Evolutionary conservation across 2,329 filamentous ascomycete genomes (phyloP).

Genomic region (Gnomoniopsis smithogilvyi): DNA sequence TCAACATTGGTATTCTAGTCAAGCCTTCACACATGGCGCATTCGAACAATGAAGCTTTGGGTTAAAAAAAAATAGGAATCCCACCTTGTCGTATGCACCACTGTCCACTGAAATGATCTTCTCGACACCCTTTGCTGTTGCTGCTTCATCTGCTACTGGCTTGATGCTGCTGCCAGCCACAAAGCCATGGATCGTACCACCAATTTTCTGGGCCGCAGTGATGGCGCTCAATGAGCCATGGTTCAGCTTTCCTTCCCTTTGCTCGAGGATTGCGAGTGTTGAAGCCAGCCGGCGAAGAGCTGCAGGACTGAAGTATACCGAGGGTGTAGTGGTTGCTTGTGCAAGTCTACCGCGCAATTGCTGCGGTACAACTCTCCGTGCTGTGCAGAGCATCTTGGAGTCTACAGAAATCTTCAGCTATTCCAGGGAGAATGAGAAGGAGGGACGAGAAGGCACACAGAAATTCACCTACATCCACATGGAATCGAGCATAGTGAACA

Average conservation of each 20-base stretch:
- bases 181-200: constrained; percentile 82
- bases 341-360: constrained; percentile 14
- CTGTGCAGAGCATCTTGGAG: constrained; percentile 15
- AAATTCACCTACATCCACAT: background rate
- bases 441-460: background rate
- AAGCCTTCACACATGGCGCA: background rate
- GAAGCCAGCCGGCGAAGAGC: constrained; percentile 71
- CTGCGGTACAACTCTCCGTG: constrained; percentile 14
- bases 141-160: constrained; percentile 73
- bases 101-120: constrained; percentile 91
- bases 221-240: constrained; percentile 78
- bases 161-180: constrained; percentile 79
- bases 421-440: background rate
- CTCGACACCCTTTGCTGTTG: constrained; percentile 85
- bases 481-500: background rate
- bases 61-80: background rate
- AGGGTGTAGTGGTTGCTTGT: constrained; percentile 23
- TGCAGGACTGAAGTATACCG: constrained; percentile 41
- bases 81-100: constrained; percentile 84
- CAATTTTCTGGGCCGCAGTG: constrained; percentile 81
- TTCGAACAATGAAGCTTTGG: background rate
- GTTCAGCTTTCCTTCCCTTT: constrained; percentile 85
- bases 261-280: constrained; percentile 87
- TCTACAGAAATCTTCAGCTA: background rate
- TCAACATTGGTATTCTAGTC: background rate